These are phyloP conservation scores for Termitomyces sp. DNA, from an alignment of 768 basidiomycete species.

Conservation along the genomic window DNA sequence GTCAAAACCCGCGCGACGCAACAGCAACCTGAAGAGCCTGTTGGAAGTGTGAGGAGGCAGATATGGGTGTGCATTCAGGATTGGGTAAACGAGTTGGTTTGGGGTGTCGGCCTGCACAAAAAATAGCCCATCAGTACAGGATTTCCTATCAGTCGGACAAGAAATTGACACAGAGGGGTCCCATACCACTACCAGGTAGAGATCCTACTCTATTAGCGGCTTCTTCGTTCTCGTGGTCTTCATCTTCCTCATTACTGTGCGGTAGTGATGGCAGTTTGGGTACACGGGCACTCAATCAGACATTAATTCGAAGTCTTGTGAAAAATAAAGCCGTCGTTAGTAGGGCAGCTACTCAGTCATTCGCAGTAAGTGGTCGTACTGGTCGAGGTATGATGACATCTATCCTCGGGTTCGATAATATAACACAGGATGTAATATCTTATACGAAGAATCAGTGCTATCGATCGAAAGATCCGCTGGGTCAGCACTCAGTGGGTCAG, in stretches of 20 bases:
- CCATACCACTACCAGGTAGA: conserved; percentile 56
- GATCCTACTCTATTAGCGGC: conserved; percentile 53
- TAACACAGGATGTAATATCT: conserved; percentile 50
- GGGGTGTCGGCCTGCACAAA: conserved; percentile 29
- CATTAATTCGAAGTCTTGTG: conserved; percentile 32
- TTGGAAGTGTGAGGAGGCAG: conserved; percentile 70
- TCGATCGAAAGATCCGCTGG: not conserved
- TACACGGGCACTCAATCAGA: conserved; percentile 69
- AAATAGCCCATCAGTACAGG: conserved; percentile 8
- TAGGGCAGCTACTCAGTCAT: too few relatives aligned
- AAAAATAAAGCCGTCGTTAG: too few relatives aligned
- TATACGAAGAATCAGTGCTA: conserved; percentile 39
- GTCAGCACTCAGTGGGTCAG: not conserved
- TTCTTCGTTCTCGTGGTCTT: conserved; percentile 56
- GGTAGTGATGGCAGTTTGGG: conserved; percentile 69
- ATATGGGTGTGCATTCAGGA: conserved; percentile 71
- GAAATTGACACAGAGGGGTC: conserved; percentile 58
- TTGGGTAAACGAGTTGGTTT: conserved; percentile 40
- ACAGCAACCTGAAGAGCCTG: conserved; percentile 79
- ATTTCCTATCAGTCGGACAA: conserved; percentile 7
- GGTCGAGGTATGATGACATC: too few relatives aligned
- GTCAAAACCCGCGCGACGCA: conserved; percentile 53
- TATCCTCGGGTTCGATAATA: too few relatives aligned
- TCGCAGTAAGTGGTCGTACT: too few relatives aligned
- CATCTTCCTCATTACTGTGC: conserved; percentile 25